These are phyloP conservation scores for Castanospermum australe DNA, from an alignment of 306 rosid species.

Conservation along the genomic window DNA sequence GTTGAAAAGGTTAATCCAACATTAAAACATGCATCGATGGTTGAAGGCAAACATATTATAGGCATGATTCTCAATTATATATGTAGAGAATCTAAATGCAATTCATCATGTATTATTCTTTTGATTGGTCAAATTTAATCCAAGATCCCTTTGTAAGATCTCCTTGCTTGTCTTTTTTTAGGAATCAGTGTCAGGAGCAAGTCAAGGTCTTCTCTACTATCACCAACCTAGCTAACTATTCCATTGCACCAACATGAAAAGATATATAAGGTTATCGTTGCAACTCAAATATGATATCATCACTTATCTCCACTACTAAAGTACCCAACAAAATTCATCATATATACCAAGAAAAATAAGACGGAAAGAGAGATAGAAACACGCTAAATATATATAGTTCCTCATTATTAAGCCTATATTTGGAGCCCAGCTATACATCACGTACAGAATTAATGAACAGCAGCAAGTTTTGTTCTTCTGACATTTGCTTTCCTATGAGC, in stretches of 20 bases:
- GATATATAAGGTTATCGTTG: not conserved
- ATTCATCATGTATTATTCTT: not conserved
- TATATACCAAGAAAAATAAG: too few species aligned
- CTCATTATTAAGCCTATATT: too few species aligned
- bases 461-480: too few species aligned
- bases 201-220: too few species aligned
- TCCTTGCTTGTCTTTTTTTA: constrained; percentile 8
- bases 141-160: constrained; percentile 6
- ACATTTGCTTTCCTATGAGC: too few species aligned
- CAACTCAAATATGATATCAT: not conserved
- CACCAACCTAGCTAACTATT: too few species aligned
- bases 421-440: too few species aligned
- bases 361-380: too few species aligned
- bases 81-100: not conserved
- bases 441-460: too few species aligned
- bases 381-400: too few species aligned
- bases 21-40: not conserved
- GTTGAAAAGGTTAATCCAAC: not conserved
- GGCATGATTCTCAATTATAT: not conserved
- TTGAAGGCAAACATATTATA: not conserved
- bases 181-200: not conserved
- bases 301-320: not conserved
- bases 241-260: not conserved
- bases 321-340: not conserved
- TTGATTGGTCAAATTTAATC: constrained; percentile 30